Evolutionary conservation across 805 yeast genomes (phyloP).

Genomic region (Kodamaea kakaduensis): DNA sequence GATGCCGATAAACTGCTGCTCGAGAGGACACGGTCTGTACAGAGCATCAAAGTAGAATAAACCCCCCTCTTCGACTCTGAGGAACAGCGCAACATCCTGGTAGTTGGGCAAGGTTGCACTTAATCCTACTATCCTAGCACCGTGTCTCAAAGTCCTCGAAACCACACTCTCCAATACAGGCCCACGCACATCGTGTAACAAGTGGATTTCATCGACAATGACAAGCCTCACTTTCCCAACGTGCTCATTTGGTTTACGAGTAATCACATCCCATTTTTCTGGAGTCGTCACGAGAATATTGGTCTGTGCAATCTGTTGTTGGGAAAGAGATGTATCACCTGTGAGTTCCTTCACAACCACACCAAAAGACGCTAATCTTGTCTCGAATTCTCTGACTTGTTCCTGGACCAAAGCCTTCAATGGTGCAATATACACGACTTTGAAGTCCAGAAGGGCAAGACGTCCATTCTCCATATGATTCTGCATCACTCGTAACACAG

Average conservation of each 20-base stretch:
- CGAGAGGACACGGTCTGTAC: constrained; percentile 88
- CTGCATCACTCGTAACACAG: constrained; percentile 61
- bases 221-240: constrained; percentile 57
- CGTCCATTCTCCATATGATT: constrained; percentile 49
- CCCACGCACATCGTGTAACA: constrained; percentile 91
- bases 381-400: constrained; percentile 80
- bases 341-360: constrained; percentile 80
- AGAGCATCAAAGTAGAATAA: constrained; percentile 78
- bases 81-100: constrained; percentile 76
- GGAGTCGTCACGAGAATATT: constrained; percentile 91
- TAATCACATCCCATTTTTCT: constrained; percentile 95
- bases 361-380: constrained; percentile 62
- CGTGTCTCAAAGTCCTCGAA: constrained; percentile 59
- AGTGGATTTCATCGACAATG: constrained; percentile 89
- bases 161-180: constrained; percentile 90
- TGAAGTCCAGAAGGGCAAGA: constrained; percentile 55
- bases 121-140: constrained; percentile 73
- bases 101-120: constrained; percentile 94
- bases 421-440: constrained; percentile 88
- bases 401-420: constrained; percentile 93
- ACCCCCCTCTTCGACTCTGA: constrained; percentile 53
- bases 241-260: constrained; percentile 71
- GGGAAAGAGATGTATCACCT: constrained; percentile 80
- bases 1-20: constrained; percentile 83
- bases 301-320: constrained; percentile 69